phyloP scores from a whole-genome alignment of 257 asterid species.

The Salvia hispanica region DNA sequence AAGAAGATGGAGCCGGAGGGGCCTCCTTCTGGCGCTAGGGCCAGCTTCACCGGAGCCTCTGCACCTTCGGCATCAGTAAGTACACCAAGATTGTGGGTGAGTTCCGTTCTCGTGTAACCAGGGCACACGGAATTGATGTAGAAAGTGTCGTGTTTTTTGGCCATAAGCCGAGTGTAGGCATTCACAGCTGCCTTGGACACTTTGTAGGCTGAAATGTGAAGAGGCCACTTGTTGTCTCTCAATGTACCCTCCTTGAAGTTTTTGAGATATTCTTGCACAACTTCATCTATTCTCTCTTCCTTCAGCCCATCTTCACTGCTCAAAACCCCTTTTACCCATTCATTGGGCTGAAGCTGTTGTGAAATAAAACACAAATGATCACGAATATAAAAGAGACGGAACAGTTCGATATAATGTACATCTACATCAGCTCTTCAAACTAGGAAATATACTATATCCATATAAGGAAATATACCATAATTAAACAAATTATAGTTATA shows the following conservation, averaged over 20 bases:
- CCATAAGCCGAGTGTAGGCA: neutral
- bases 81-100: neutral
- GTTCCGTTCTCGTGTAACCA: neutral
- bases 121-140: neutral
- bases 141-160: neutral
- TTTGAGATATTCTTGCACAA: neutral
- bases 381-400: too few species aligned
- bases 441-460: too few species aligned
- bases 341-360: neutral
- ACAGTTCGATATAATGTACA: too few species aligned
- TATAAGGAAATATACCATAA: too few species aligned
- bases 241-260: neutral
- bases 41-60: constrained; percentile 32
- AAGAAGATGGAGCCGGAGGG: constrained; percentile 45
- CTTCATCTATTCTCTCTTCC: neutral
- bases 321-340: neutral
- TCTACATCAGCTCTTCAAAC: too few species aligned
- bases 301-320: neutral
- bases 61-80: neutral
- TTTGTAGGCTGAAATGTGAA: constrained; percentile 8
- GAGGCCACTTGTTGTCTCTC: neutral
- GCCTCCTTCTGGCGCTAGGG: constrained; percentile 40
- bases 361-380: too few species aligned
- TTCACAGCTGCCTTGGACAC: neutral
- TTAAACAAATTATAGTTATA: too few species aligned